These are phyloP conservation scores for Theileria equi DNA, from an alignment of 169 alveolate genomes.

Conservation along the genomic window DNA sequence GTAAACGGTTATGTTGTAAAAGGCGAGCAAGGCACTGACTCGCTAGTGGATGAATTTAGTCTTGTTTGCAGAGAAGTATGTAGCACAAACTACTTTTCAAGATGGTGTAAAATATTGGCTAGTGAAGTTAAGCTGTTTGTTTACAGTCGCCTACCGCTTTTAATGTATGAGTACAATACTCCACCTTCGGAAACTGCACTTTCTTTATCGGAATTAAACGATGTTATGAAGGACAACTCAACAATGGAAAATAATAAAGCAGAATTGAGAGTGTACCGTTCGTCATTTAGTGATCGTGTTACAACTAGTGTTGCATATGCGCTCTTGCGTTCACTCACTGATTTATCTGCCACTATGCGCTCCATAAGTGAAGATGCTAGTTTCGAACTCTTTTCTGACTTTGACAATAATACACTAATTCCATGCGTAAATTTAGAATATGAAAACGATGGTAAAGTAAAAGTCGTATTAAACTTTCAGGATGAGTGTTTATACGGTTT, in stretches of 20 bases:
- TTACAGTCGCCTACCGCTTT: slow-evolving; percentile 51
- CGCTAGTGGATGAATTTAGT: slow-evolving; percentile 14
- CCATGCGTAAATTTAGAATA: slow-evolving; percentile 33
- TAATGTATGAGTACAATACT: slow-evolving; percentile 47
- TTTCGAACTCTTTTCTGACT: slow-evolving; percentile 52
- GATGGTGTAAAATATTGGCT: slow-evolving; percentile 22
- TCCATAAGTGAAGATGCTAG: slow-evolving; percentile 9
- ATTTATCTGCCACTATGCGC: slow-evolving; percentile 13
- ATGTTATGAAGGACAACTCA: slow-evolving; percentile 8
- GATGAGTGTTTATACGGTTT: slow-evolving; percentile 26
- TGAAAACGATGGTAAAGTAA: neutral
- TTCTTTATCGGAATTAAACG: slow-evolving; percentile 13
- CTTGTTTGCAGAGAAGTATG: slow-evolving; percentile 11
- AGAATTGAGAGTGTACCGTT: slow-evolving; percentile 9
- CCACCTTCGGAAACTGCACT: neutral
- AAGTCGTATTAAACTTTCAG: neutral
- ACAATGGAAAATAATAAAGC: neutral
- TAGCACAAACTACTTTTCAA: slow-evolving; percentile 1
- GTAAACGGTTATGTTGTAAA: neutral
- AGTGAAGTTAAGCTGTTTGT: slow-evolving; percentile 49
- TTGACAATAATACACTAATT: slow-evolving; percentile 37
- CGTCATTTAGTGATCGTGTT: slow-evolving; percentile 24
- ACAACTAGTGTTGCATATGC: slow-evolving; percentile 22
- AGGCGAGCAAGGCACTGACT: neutral
- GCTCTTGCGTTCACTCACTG: slow-evolving; percentile 33